Evolutionary conservation across 257 asterid species (phyloP).

Genomic region (Fraxinus quadrangulata): DNA sequence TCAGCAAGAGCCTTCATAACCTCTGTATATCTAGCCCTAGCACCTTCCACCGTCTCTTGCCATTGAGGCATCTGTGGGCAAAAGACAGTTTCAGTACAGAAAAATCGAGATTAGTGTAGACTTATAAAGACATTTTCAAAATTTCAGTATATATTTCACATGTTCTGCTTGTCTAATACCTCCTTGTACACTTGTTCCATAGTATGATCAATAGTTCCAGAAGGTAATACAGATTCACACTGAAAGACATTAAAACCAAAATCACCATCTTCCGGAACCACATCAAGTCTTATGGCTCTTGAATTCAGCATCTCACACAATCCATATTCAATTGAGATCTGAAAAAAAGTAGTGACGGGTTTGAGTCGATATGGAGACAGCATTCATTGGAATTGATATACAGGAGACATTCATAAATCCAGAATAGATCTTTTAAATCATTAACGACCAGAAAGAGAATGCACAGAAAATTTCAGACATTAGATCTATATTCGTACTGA

Average conservation of each 20-base stretch:
- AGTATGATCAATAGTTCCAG: conserved; percentile 61
- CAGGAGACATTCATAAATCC: background rate
- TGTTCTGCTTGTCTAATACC: conserved; percentile 41
- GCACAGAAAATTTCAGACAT: background rate
- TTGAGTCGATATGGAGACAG: background rate
- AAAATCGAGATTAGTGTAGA: conserved; percentile 1
- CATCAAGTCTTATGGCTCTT: conserved; percentile 57
- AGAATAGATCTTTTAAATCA: background rate
- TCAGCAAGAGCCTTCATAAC: conserved; percentile 75
- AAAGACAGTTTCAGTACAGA: conserved; percentile 17
- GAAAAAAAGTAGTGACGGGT: conserved; percentile 10
- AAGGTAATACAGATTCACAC: conserved; percentile 72
- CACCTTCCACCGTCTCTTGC: conserved; percentile 61
- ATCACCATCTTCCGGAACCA: conserved; percentile 72
- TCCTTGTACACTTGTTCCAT: conserved; percentile 52
- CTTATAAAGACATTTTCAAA: background rate
- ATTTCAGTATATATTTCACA: background rate
- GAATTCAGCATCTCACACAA: conserved; percentile 82
- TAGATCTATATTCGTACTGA: background rate
- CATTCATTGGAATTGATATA: background rate
- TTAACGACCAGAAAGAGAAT: background rate
- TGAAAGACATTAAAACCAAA: conserved; percentile 59
- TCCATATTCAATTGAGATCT: conserved; percentile 87
- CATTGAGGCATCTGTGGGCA: conserved; percentile 68
- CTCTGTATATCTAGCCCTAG: conserved; percentile 58